Evolutionary conservation across 331 rosid species (phyloP).

Genomic region (Rosa hybrid): DNA sequence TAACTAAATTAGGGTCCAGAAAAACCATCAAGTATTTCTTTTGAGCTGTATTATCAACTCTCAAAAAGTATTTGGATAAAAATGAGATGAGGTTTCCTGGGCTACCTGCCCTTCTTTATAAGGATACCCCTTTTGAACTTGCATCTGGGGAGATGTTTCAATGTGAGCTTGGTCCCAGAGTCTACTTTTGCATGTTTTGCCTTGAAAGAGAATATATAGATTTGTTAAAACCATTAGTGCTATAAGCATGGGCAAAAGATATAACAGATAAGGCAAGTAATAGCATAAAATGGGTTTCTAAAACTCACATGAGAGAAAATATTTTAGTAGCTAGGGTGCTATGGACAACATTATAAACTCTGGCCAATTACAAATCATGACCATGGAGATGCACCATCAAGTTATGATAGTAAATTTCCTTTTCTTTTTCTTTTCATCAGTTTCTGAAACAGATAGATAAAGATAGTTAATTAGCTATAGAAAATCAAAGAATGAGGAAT

Average conservation of each 20-base stretch:
- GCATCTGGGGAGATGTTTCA: conserved; percentile 16
- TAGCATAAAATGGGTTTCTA: background rate
- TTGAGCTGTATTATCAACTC: conserved; percentile 14
- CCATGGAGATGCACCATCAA: conserved; percentile 10
- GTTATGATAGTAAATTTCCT: background rate
- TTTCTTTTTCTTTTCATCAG: background rate
- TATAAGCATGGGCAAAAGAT: conserved; percentile 12
- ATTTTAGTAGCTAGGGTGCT: background rate
- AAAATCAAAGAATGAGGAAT: background rate
- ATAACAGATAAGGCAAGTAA: background rate
- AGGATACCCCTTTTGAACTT: conserved; percentile 2
- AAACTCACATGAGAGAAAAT: conserved; percentile 1
- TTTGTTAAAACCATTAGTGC: conserved; percentile 2
- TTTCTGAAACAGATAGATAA: background rate
- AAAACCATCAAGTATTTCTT: background rate
- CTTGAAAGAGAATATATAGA: conserved; percentile 9
- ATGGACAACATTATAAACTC: background rate
- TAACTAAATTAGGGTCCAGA: conserved; percentile 8
- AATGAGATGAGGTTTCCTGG: conserved; percentile 2
- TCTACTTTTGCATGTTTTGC: background rate
- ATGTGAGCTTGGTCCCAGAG: conserved; percentile 13
- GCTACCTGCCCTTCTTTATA: conserved; percentile 18
- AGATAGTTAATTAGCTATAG: background rate
- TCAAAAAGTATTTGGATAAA: conserved; percentile 11
- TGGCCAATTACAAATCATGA: conserved; percentile 1